These are phyloP conservation scores for Calonectria hawksworthii DNA, from an alignment of 2,329 filamentous ascomycete genomes.

Conservation along the genomic window DNA sequence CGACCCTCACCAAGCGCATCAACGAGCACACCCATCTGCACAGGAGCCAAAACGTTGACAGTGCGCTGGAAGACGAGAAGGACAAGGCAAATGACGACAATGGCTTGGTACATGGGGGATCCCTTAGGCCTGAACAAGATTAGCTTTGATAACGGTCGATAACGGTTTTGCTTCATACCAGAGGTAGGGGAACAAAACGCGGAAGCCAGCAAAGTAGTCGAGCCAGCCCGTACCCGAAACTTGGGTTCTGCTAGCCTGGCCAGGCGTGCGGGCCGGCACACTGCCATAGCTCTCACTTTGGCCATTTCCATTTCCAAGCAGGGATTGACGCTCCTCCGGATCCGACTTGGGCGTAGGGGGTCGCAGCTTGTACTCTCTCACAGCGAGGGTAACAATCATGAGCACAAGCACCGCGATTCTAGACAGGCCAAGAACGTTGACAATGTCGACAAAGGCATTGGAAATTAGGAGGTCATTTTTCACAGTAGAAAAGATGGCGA, in stretches of 20 bases:
- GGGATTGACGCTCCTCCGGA: constrained; percentile 54
- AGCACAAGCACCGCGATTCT: constrained; percentile 51
- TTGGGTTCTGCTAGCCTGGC: constrained; percentile 44
- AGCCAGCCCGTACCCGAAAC: constrained; percentile 57
- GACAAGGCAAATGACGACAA: constrained; percentile 57
- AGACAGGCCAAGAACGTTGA: constrained; percentile 50
- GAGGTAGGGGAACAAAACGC: constrained; percentile 60
- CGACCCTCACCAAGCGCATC: constrained; percentile 56
- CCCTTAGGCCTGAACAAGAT: constrained; percentile 56
- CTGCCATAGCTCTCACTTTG: constrained; percentile 47
- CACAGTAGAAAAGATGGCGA: constrained; percentile 50
- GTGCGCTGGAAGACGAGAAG: constrained; percentile 58
- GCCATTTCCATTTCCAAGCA: constrained; percentile 56
- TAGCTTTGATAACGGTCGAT: constrained; percentile 14
- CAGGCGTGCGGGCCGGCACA: constrained; percentile 19
- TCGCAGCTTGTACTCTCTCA: constrained; percentile 50
- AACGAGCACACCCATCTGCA: constrained; percentile 58
- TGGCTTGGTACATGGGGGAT: constrained; percentile 55
- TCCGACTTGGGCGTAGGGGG: constrained; percentile 44
- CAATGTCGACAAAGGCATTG: constrained; percentile 44
- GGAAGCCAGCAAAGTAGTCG: constrained; percentile 61
- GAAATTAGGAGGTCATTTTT: constrained; percentile 42
- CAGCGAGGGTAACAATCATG: constrained; percentile 50
- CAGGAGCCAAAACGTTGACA: constrained; percentile 59
- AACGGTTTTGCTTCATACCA: constrained; percentile 48